Evolutionary conservation across 345 rosid species (phyloP), one percentile per base, ranked within the genome.

Genomic region (Firmiana major): DNA sequence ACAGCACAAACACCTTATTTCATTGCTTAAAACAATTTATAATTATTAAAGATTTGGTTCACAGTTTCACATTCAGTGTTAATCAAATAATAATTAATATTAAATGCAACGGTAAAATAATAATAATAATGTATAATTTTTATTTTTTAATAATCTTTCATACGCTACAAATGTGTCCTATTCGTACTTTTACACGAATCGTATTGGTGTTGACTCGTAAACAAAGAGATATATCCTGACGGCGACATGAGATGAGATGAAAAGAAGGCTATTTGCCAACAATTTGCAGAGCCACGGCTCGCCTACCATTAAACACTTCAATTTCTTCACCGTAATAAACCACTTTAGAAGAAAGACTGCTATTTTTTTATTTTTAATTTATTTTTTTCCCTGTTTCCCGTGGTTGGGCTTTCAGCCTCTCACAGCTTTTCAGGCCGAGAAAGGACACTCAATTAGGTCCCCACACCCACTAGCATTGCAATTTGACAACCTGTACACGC

Each of bases 401-500:
- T 64, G 57, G n/a, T 17, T 19, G 42, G 63, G 63, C 28, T 9
- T 3, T 31, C 0, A 31, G 34, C 34, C 34, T 31, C 42, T 40
- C 43, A 26, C 68, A 75, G 49, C 79, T 75, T 46, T 73, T 62
- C 59, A 2, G 16, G 46, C 38, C 46, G 45, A 28, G 70, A 68
- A 78, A 62, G 82, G 73, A 48, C 81, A 57, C 58, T 6, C 2
- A 46, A 21, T 19, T 45, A 12, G 24, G 6, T 57, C 9, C 49
- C 24, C 7, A 17, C 7, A 0, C 7, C 58, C 22, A n/a, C 11
- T n/a, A 53, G 1, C 24, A 46, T 51, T n/a, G 10, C 11, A 15
- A 24, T 34, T 19, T 46, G 22, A 79, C 77, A 79, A 19, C 22
- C 54, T 36, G 72, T 53, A 34, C 81, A 74, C 77, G 81, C 64